These are phyloP conservation scores for Candida nemodendra DNA, from an alignment of 805 yeast genomes.

Conservation along the genomic window DNA sequence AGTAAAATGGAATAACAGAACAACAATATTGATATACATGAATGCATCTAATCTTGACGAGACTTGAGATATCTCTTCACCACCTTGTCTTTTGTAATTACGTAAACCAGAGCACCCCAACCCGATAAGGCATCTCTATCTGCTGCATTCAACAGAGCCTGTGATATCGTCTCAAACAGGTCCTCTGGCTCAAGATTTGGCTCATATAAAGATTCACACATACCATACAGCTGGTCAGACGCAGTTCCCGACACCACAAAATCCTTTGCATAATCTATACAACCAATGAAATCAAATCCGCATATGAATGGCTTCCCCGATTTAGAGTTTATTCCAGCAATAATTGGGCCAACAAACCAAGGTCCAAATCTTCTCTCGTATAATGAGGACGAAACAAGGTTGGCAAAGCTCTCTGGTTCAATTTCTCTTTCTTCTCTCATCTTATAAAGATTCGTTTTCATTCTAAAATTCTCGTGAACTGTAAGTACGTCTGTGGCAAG, in stretches of 20 bases:
- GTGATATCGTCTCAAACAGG: constrained; percentile 91
- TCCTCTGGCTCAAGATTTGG: constrained; percentile 94
- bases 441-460: constrained; percentile 84
- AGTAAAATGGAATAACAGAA: no score
- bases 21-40: no score
- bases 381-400: constrained; percentile 83
- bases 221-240: constrained; percentile 93
- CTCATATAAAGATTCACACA: constrained; percentile 96
- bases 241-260: constrained; percentile 97
- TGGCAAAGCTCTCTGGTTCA: constrained; percentile 92
- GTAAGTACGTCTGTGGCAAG: constrained; percentile 93
- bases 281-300: constrained; percentile 94
- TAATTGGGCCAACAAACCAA: constrained; percentile 93
- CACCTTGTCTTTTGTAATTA: constrained; percentile 89
- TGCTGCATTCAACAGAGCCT: constrained; percentile 88
- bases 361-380: constrained; percentile 95
- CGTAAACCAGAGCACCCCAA: constrained; percentile 96
- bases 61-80: constrained; percentile 84
- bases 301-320: constrained; percentile 86
- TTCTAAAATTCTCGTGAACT: constrained; percentile 74
- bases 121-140: constrained; percentile 98
- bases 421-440: constrained; percentile 87
- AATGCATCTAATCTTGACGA: constrained; percentile 75
- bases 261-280: constrained; percentile 92
- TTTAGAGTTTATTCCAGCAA: constrained; percentile 88